Evolutionary conservation across 305 asterid species (phyloP).

Genomic region (Fraxinus sp.): DNA sequence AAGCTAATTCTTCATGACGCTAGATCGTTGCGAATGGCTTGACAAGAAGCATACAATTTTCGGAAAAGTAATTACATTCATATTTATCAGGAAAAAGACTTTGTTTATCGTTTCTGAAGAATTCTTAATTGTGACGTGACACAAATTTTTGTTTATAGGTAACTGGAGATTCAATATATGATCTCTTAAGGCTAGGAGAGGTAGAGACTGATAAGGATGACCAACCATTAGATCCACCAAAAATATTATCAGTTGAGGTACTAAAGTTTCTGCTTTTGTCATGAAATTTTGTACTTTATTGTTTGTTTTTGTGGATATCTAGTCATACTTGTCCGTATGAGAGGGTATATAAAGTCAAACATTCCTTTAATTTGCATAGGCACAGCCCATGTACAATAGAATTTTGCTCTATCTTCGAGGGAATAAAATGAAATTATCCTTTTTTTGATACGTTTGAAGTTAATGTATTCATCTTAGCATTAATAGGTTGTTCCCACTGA

Average conservation of each 20-base stretch:
- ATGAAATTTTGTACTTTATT: neutral
- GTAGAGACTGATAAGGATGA: conserved; percentile 80
- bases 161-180: conserved; percentile 82
- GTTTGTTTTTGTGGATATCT: neutral
- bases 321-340: conserved; percentile 4
- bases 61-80: conserved; percentile 61
- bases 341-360: neutral
- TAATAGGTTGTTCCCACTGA: neutral
- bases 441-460: neutral
- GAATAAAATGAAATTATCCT: neutral
- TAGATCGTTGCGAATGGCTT: conserved; percentile 83
- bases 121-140: neutral
- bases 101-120: neutral
- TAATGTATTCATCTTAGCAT: neutral
- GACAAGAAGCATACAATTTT: conserved; percentile 92
- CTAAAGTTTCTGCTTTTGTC: conserved; percentile 26
- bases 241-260: conserved; percentile 84
- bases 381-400: neutral
- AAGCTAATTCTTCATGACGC: conserved; percentile 83
- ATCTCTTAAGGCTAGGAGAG: conserved; percentile 73
- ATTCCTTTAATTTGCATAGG: neutral
- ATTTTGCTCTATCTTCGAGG: neutral
- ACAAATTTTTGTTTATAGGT: conserved; percentile 44
- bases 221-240: conserved; percentile 77
- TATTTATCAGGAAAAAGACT: neutral